Base-by-base conservation (phyloP, 306 rosid genomes). In the Gastrolobium villosum region DNA sequence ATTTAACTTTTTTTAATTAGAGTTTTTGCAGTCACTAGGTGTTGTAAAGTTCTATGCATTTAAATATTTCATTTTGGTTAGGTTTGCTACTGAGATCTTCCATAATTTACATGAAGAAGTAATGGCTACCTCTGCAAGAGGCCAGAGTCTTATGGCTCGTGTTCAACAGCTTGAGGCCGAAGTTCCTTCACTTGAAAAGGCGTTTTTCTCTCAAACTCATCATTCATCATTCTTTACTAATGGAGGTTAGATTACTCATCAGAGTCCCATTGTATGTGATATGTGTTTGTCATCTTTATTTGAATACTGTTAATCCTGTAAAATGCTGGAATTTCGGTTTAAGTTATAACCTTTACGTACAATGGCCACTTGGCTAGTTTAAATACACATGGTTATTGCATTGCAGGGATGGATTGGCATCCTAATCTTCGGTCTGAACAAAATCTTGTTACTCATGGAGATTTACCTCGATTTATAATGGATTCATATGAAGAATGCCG, bases 51-150 rank as follows among this genome's bases (percentile, higher is more conserved):
- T 86, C 65, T 74, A 63, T 44, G 39, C 35, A 65, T 68, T 86
- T 79, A 86, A 75, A 71, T 36, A 36, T 72, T 34, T 69, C 49
- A 32, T 82, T 79, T 70, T 71, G 80, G 40, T 49, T 61, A 96
- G 99, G 94, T 96, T 93, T 88, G 99, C 98, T 55, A 97, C 99
- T 31, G 96, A 96, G 93, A 85, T 96, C 84, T 96, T 96, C 76
- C 99, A 91, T 62, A 91, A 88, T 79, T 88, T 96, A 90, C 99
- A 96, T 82, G 99, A 96, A 86, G 99, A 96, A 81, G 97, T 96
- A 75, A 88, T 96, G 93, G 87, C 84, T 44, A 96, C 99, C 1
- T 81, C 98, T 70, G 88, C 97, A 44, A 90, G 98, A 84, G 96
- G 99, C 75, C 99, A 96, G 15, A 78, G 93, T 83, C 96, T 96